These are phyloP conservation scores for Pisolithus microcarpus DNA, from an alignment of 768 basidiomycete genomes.

Conservation along the genomic window DNA sequence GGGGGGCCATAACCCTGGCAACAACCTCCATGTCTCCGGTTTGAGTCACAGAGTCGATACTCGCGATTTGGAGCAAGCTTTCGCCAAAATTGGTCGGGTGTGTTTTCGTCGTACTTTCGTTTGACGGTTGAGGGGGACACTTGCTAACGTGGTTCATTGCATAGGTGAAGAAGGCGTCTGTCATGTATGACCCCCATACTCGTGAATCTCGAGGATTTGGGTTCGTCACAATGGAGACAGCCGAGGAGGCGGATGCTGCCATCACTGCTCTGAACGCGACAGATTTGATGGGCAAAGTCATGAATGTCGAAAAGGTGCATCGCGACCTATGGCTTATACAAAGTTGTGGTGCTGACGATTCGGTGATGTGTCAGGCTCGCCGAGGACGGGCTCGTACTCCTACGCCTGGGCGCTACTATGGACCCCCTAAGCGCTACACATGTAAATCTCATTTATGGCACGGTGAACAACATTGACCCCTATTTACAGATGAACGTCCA, in stretches of 20 bases:
- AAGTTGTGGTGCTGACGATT: not conserved
- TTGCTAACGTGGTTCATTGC: not conserved
- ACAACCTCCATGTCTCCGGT: conserved; percentile 59
- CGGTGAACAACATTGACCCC: not conserved
- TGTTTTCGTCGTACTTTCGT: conserved; percentile 18
- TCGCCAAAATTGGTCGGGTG: conserved; percentile 83
- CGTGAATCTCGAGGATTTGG: conserved; percentile 75
- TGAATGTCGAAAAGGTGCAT: conserved; percentile 82
- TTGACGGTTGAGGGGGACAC: not conserved
- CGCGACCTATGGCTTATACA: not conserved
- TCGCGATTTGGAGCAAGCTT: conserved; percentile 80
- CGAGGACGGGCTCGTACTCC: conserved; percentile 86
- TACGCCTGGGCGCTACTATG: conserved; percentile 92
- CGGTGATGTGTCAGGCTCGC: conserved; percentile 51
- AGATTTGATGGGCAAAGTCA: conserved; percentile 80
- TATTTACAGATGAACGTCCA: conserved; percentile 60
- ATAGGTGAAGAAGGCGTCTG: conserved; percentile 56
- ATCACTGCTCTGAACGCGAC: conserved; percentile 78
- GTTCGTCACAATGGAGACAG: conserved; percentile 81
- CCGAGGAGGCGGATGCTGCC: conserved; percentile 88
- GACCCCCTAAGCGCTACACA: conserved; percentile 77
- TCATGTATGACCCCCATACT: conserved; percentile 67
- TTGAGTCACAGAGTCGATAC: conserved; percentile 62
- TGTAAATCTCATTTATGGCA: conserved; percentile 32
- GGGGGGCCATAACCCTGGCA: conserved; percentile 50